Evolutionary conservation across 1,139 yeast genomes (phyloP), one percentile per base, ranked within the genome.

Genomic region (Saccharomyces hybrid): DNA sequence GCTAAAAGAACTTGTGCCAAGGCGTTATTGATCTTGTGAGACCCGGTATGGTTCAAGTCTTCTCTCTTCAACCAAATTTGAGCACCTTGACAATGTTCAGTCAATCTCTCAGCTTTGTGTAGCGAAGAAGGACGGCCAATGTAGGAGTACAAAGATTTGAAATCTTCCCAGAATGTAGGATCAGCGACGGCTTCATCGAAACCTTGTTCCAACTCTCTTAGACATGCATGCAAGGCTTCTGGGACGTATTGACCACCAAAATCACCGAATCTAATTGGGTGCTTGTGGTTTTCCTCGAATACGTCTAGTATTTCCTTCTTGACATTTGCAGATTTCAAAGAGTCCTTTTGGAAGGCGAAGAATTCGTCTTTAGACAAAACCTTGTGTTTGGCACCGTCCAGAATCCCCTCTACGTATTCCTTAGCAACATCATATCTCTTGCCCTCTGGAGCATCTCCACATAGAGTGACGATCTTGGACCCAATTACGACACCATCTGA

Each of bases 231-330:
- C 66, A 93, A 76, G 25, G 96, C 91, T 75, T 93, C 99, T 48
- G 99, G 99, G 34, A 95, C 98, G 68, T 88, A 93, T 74, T 93
- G 99, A 56, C 99, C 99, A 70, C 99, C 99, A 68, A 89, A 95
- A 53, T 84, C 91, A 65, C 99, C 99, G 64, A 91, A 93, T 61
- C 86, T 79, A 49, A 90, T 83, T 61, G 84, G 81, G 66, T 78
- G 85, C 58, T 82, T 79, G 67, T 79, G 82, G 13, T 57, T 62
- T 68, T 85, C 93, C 57, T 76, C 76, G 59, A 83, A 80, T 6
- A 75, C 71, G 38, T 51, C 53, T 52, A 57, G 52, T n/a, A 63
- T 58, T 41, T 61, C 64, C 16, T 59, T 54, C n/a, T 57, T 58
- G 42, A 57, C 62, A 64, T 55, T 62, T 14, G 64, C 62, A 46